phyloP scores from a whole-genome alignment of 495 filamentous ascomycete species.

The Acidiella bohemica region DNA sequence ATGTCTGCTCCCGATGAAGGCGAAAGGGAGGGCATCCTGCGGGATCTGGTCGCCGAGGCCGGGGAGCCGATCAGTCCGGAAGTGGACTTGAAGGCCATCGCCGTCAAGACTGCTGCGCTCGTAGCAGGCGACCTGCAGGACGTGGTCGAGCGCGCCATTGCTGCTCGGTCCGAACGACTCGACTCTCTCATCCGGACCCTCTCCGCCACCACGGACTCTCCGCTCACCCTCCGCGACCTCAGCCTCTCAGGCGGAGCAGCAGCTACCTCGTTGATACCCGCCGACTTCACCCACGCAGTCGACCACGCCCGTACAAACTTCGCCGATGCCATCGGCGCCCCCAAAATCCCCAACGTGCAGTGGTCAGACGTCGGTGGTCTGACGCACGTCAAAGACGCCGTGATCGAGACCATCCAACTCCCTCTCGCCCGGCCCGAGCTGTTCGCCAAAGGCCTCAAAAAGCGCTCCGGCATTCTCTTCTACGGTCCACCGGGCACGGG shows the following conservation, averaged over 20 bases:
- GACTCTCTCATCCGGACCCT: constrained; percentile 45
- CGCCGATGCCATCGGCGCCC: constrained; percentile 89
- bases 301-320: constrained; percentile 95
- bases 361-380: constrained; percentile 97
- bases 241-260: constrained; percentile 78
- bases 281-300: constrained; percentile 79
- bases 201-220: constrained; percentile 9
- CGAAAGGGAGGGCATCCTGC: constrained; percentile 77
- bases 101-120: constrained; percentile 87
- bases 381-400: constrained; percentile 83
- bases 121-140: constrained; percentile 90
- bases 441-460: constrained; percentile 98
- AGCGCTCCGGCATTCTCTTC: constrained; percentile 92
- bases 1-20: constrained; percentile 84
- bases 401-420: constrained; percentile 92
- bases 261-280: constrained; percentile 62
- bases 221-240: constrained; percentile 61
- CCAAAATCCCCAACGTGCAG: constrained; percentile 91
- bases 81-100: constrained; percentile 69
- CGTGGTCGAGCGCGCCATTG: constrained; percentile 77
- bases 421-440: constrained; percentile 86
- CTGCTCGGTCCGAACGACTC: constrained; percentile 58
- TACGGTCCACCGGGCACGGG: constrained; percentile 95
- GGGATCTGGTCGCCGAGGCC: constrained; percentile 59
- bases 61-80: constrained; percentile 60